Evolutionary conservation across 805 yeast genomes (phyloP), one percentile per base, ranked within the genome.

Genomic region (Metschnikowia santaceciliae): DNA sequence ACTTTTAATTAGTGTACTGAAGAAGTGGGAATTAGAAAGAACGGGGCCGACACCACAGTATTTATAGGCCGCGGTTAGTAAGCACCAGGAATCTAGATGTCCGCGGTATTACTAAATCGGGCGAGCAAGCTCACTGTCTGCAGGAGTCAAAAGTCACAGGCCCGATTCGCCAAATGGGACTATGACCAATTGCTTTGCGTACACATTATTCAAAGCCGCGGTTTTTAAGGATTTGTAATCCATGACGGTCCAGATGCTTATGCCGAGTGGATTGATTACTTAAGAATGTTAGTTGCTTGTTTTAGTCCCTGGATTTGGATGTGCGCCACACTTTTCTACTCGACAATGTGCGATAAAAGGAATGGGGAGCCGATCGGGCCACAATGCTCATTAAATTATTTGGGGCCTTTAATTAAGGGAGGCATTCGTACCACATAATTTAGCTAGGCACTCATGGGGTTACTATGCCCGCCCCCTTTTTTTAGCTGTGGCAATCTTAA

Each of bases 41-140:
- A 35, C 32, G 50, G 42, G 45, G 45, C 47, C 35, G 42, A 20
- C 43, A 35, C 48, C 54, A 41, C 52, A 47, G 53, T 48, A 42
- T 47, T 53, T 56, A 53, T 53, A 56, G 23, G 34, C 49, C 42
- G 49, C 51, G 46, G 52, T 49, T 54, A 53, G 49, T 56, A 42
- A 54, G 55, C 56, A 46, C 23, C 35, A 19, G 44, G 42, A 48
- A 42, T 55, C 59, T 54, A 54, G 59, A 56, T 44, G 58, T 46
- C 58, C 57, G 57, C 57, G 42, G 34, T 50, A 42, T 52, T 54
- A 40, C 56, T 49, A 38, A 23, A 54, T 54, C 26, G 30, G 41
- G 57, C 34, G 13, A 19, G 37, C 33, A 19, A 40, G 14, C 17
- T 42, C 36, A 11, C 32, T 20, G 2, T n/a, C 35, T 49, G 47